Evolutionary conservation across 1,139 yeast genomes (phyloP).

Genomic region (Saccharomyces hybrid): DNA sequence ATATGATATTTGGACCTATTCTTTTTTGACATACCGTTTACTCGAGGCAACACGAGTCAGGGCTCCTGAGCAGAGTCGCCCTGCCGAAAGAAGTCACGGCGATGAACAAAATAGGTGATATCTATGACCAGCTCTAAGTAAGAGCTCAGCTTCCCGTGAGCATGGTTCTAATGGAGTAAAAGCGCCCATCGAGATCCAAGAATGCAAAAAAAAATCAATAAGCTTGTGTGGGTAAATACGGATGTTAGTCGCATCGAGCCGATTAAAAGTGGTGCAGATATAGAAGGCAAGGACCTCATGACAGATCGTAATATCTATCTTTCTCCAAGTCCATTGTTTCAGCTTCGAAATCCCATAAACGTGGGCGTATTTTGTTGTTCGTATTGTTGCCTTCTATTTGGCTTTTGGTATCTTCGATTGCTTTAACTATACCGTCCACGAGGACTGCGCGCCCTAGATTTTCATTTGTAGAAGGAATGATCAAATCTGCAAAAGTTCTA

Average conservation of each 20-base stretch:
- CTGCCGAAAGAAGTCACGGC: conserved; percentile 13
- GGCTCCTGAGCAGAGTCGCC: conserved; percentile 12
- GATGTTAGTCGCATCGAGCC: neutral
- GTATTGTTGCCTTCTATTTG: conserved; percentile 6
- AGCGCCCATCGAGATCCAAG: neutral
- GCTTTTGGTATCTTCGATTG: conserved; percentile 21
- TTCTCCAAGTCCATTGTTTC: conserved; percentile 44
- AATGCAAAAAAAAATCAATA: neutral
- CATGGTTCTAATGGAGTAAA: neutral
- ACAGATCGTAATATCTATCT: conserved; percentile 43
- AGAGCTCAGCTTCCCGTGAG: neutral
- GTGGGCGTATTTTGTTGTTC: conserved; percentile 8
- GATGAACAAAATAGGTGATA: neutral
- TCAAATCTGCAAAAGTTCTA: conserved; percentile 71
- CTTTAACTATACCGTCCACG: conserved; percentile 62
- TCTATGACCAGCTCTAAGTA: neutral
- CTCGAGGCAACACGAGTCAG: neutral
- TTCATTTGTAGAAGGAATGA: conserved; percentile 57
- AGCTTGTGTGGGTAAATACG: neutral
- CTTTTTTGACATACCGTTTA: neutral
- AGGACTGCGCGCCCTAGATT: conserved; percentile 51
- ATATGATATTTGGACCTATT: neutral
- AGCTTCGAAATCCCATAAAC: conserved; percentile 31
- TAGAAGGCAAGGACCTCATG: conserved; percentile 8
- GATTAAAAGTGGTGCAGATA: neutral